Evolutionary conservation across 2,329 filamentous ascomycete species (phyloP).

Genomic region (Stemphylium lycopersici): DNA sequence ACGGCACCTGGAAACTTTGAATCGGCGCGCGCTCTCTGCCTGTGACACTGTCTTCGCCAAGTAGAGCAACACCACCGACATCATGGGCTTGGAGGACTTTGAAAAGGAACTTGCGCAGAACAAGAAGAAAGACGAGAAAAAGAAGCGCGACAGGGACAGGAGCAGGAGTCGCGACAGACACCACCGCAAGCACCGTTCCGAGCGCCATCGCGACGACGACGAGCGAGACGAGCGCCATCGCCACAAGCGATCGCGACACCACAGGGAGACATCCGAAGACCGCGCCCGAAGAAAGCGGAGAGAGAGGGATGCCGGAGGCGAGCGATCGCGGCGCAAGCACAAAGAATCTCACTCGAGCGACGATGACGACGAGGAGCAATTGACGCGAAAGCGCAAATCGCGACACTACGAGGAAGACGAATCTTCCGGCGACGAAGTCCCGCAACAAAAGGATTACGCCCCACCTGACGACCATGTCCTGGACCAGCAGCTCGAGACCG

Average conservation of each 20-base stretch:
- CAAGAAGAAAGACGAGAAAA: constrained; percentile 60
- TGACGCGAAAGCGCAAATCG: constrained; percentile 42
- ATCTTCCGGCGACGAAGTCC: constrained; percentile 37
- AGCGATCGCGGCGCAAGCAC: constrained; percentile 45
- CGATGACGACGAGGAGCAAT: constrained; percentile 43
- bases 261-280: constrained; percentile 50
- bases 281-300: constrained; percentile 54
- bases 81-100: constrained; percentile 72
- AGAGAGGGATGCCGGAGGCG: constrained; percentile 43
- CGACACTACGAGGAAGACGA: constrained; percentile 43
- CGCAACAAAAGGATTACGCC: constrained; percentile 53
- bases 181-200: constrained; percentile 52
- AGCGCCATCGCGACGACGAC: constrained; percentile 55
- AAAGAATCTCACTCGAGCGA: constrained; percentile 42
- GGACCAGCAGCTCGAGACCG: constrained; percentile 51
- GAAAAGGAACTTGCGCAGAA: constrained; percentile 76
- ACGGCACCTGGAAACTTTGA: constrained; percentile 17
- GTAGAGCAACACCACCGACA: constrained; percentile 10
- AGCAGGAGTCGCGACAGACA: constrained; percentile 50
- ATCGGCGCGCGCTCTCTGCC: constrained; percentile 9
- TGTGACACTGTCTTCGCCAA: background rate
- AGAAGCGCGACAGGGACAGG: constrained; percentile 54
- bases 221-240: constrained; percentile 58
- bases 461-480: constrained; percentile 52
- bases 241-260: constrained; percentile 69